Evolutionary conservation across 352 stramenopile species (phyloP), one percentile per base, ranked within the genome.

Genomic region (Phytophthora capsici): DNA sequence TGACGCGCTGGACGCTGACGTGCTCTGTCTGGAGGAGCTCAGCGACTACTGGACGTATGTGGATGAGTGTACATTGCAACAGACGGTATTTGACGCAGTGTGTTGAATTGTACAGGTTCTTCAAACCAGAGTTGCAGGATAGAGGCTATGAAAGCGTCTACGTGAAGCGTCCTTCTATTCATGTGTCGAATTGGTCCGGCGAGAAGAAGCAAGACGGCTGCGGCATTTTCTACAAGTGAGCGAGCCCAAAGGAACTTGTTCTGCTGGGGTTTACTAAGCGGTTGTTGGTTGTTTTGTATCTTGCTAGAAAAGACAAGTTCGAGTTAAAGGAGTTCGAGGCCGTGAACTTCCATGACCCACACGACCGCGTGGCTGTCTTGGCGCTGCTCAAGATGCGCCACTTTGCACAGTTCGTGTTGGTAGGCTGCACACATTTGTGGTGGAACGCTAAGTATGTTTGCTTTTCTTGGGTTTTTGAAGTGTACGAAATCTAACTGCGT

Each of bases 11-110:
- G 84, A 93, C 52, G 88, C 88, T 28, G 86, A 94, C 38, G 79
- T 96, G 44, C 64, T 96, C 38, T 96, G 88, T 56, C 79, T 96
- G 6, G 88, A 94, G 69, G 88, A 96, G 23, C 69, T 93, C 22
- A 94, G 85, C 69, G 88, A 96, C 78, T 96, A 96, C 64, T 94
- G 86, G 86, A 94, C 86, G 79, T 94, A 76, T 34, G 85, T 83
- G 6, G 6, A 13, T 22, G 36, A 23, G 7, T 48, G 13, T 56
- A 22, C 9, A 34, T 22, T 6, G n/a, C 19, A 44, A 13, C 28
- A 19, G 41, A 13, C 48, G n/a, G 4, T 47, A 20, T 12, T 34
- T 66, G 37, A 62, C 30, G 32, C 13, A 30, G 8, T 45, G 13
- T 25, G 48, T 40, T 19, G 32, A n/a, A 22, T 41, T 46, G 2